These are phyloP conservation scores for Taiozyma onychis DNA, from an alignment of 1,139 yeast genomes.

Conservation along the genomic window DNA sequence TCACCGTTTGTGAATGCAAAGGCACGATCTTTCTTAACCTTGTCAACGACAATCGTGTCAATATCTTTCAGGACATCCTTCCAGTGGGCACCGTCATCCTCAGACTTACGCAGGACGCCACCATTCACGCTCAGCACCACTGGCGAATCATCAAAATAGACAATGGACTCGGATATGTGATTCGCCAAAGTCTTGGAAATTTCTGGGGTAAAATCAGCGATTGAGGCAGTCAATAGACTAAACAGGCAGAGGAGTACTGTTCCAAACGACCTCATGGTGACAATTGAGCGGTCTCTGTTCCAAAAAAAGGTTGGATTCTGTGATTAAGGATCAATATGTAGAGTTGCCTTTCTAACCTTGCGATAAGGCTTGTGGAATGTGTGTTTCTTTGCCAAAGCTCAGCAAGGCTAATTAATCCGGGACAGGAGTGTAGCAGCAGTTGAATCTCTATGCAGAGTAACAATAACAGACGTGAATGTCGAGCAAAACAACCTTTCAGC, in stretches of 20 bases:
- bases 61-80: conserved; percentile 29
- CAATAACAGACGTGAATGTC: neutral
- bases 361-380: neutral
- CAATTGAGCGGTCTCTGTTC: neutral
- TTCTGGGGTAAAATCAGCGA: conserved; percentile 20
- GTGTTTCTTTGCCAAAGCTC: neutral
- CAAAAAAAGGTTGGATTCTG: neutral
- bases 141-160: conserved; percentile 54
- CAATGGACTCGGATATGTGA: conserved; percentile 21
- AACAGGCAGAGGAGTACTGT: neutral
- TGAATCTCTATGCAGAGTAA: neutral
- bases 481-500: neutral
- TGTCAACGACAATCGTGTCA: conserved; percentile 36
- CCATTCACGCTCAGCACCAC: conserved; percentile 37
- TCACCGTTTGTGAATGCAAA: conserved; percentile 41
- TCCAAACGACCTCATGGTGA: neutral
- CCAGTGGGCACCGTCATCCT: conserved; percentile 59
- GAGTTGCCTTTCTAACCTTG: neutral
- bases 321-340: neutral
- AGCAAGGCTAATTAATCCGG: neutral
- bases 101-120: conserved; percentile 37
- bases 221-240: neutral
- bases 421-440: neutral
- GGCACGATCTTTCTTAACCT: conserved; percentile 42
- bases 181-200: conserved; percentile 8